Conservation (phyloP, 495 filamentous ascomycete genomes). For the Penicillium mononematosum region DNA sequence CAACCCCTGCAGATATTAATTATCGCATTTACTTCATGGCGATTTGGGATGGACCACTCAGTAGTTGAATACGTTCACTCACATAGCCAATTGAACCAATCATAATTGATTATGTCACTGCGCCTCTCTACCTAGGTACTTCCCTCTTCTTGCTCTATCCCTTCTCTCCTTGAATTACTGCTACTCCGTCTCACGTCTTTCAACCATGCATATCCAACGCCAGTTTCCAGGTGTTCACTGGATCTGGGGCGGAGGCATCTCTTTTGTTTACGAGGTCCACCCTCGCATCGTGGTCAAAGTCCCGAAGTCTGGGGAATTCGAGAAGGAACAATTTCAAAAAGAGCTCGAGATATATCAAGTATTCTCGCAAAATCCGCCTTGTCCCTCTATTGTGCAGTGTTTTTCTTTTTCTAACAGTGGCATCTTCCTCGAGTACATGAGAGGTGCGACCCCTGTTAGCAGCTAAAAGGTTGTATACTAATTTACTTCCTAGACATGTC, state of each 20-base stretch:
- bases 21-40: too few relatives aligned
- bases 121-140: too few relatives aligned
- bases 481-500: conserved; percentile 6
- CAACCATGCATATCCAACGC: conserved; percentile 22
- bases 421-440: conserved; percentile 43
- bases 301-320: conserved; percentile 27
- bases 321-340: conserved; percentile 32
- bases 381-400: conserved; percentile 32
- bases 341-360: conserved; percentile 33
- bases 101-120: too few relatives aligned
- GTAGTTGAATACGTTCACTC: too few relatives aligned
- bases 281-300: conserved; percentile 39
- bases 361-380: conserved; percentile 27
- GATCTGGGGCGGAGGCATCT: conserved; percentile 36
- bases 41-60: too few relatives aligned
- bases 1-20: too few relatives aligned
- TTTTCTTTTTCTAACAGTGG: conserved; percentile 22
- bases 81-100: too few relatives aligned
- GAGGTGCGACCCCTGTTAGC: conserved; percentile 22
- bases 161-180: too few relatives aligned
- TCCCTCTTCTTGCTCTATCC: too few relatives aligned
- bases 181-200: too few relatives aligned
- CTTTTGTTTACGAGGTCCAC: conserved; percentile 35
- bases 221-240: conserved; percentile 32
- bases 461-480: conserved; percentile 3